Evolutionary conservation across 805 yeast species (phyloP).

Genomic region (Cyberlindnera subsufficiens): DNA sequence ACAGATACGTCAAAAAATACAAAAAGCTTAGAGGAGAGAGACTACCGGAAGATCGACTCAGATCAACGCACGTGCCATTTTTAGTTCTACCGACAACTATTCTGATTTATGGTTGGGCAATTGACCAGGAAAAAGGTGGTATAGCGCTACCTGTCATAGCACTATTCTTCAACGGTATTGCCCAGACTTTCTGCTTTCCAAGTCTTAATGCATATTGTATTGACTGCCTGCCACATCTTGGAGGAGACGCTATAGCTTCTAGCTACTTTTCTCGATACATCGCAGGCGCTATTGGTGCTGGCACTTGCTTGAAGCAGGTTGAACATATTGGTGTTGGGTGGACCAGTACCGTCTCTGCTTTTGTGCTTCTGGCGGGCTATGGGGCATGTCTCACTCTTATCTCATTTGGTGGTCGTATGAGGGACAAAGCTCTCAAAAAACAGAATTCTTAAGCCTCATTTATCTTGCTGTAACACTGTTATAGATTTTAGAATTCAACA

Average conservation of each 20-base stretch:
- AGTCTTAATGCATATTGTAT: slow-evolving; percentile 50
- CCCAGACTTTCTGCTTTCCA: slow-evolving; percentile 47
- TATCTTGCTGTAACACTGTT: too few relatives aligned
- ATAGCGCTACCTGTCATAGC: slow-evolving; percentile 45
- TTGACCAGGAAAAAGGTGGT: slow-evolving; percentile 42
- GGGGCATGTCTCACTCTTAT: slow-evolving; percentile 2
- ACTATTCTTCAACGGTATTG: slow-evolving; percentile 41
- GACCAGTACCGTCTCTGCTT: slow-evolving; percentile 44
- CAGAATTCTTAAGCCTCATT: too few relatives aligned
- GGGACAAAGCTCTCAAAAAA: background rate
- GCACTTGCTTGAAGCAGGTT: slow-evolving; percentile 40
- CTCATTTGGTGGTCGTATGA: slow-evolving; percentile 1
- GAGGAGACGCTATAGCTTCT: slow-evolving; percentile 50
- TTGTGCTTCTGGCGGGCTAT: slow-evolving; percentile 13
- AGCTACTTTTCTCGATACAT: slow-evolving; percentile 45
- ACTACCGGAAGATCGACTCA: slow-evolving; percentile 46
- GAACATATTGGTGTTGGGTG: slow-evolving; percentile 49
- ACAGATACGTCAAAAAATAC: slow-evolving; percentile 37
- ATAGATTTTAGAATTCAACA: too few relatives aligned
- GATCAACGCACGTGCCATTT: slow-evolving; percentile 32
- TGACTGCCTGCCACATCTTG: slow-evolving; percentile 47
- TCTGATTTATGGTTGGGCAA: slow-evolving; percentile 30
- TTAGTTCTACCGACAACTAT: slow-evolving; percentile 38
- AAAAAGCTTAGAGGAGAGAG: slow-evolving; percentile 31
- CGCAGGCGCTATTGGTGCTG: slow-evolving; percentile 46